phyloP scores from a whole-genome alignment of 83 land plant species.

The Larix sibirica region DNA sequence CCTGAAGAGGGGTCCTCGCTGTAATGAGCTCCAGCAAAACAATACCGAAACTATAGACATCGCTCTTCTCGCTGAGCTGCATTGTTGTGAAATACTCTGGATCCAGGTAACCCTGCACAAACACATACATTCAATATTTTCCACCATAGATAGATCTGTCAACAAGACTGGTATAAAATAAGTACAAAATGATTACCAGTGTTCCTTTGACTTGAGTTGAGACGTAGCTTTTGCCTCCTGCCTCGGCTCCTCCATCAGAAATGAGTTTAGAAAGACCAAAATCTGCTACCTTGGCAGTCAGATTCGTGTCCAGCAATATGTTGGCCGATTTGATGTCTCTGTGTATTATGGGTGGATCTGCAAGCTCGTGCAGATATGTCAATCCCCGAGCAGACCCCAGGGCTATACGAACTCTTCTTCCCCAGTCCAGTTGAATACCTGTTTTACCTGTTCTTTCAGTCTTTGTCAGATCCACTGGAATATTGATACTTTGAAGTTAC shows the following conservation, averaged over 20 bases:
- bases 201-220: slow-evolving; percentile 14
- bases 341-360: slow-evolving; percentile 58
- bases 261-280: slow-evolving; percentile 48
- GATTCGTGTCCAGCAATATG: slow-evolving; percentile 46
- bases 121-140: neutral
- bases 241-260: slow-evolving; percentile 6
- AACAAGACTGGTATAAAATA: too few relatives aligned
- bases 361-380: slow-evolving; percentile 49
- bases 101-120: slow-evolving; percentile 56
- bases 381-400: slow-evolving; percentile 55
- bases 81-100: slow-evolving; percentile 64
- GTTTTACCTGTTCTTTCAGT: slow-evolving; percentile 16
- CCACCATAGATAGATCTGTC: too few relatives aligned
- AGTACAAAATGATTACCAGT: slow-evolving; percentile 9
- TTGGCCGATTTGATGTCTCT: slow-evolving; percentile 53
- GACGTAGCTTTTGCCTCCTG: neutral
- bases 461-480: too few relatives aligned
- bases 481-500: too few relatives aligned
- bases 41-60: slow-evolving; percentile 69
- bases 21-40: slow-evolving; percentile 54
- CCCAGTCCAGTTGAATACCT: slow-evolving; percentile 33
- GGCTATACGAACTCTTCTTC: slow-evolving; percentile 34
- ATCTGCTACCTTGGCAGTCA: slow-evolving; percentile 60
- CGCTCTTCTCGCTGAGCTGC: slow-evolving; percentile 51
- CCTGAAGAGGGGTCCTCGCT: slow-evolving; percentile 37